Percentiles rank a stretch among this genome's conserved stretches.
These are phyloP conservation scores for Fonsecaea pedrosoi DNA, from an alignment of 2,329 filamentous ascomycete genomes.

Conservation along the genomic window DNA sequence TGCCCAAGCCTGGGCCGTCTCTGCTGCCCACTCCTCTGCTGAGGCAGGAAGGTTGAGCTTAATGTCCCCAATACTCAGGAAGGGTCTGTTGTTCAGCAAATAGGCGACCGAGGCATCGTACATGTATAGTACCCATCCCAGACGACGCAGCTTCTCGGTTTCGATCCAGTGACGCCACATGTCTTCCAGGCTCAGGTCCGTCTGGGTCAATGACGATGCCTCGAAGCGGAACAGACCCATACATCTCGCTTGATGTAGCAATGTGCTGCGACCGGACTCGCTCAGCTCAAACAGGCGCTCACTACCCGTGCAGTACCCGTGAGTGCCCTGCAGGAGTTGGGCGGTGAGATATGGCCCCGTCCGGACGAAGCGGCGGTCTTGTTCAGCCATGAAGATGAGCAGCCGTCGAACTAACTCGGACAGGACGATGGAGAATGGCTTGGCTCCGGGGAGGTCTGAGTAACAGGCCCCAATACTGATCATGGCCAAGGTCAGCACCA, in stretches of 20 bases:
- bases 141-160: conserved; percentile 4
- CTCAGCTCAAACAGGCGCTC: conserved; percentile 20
- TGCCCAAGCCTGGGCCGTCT: conserved; percentile 17
- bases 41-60: conserved; percentile 8
- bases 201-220: not conserved
- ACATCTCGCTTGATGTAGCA: conserved; percentile 16
- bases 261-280: conserved; percentile 1
- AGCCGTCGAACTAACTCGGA: conserved; percentile 19
- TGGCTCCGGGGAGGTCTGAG: conserved; percentile 1
- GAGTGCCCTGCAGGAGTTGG: conserved; percentile 13
- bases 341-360: conserved; percentile 14
- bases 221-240: conserved; percentile 15
- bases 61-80: conserved; percentile 5
- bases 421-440: conserved; percentile 13
- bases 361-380: conserved; percentile 19
- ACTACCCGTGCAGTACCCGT: conserved; percentile 23
- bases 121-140: conserved; percentile 23
- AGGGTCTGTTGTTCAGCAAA: conserved; percentile 18
- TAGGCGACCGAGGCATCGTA: conserved; percentile 17
- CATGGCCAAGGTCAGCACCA: conserved; percentile 8
- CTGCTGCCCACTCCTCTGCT: conserved; percentile 1
- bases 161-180: conserved; percentile 12
- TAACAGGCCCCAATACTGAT: conserved; percentile 22
- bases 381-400: conserved; percentile 22
- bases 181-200: not conserved